phyloP scores from a whole-genome alignment of 2,329 filamentous ascomycete species.

The Colletotrichum sp. region DNA sequence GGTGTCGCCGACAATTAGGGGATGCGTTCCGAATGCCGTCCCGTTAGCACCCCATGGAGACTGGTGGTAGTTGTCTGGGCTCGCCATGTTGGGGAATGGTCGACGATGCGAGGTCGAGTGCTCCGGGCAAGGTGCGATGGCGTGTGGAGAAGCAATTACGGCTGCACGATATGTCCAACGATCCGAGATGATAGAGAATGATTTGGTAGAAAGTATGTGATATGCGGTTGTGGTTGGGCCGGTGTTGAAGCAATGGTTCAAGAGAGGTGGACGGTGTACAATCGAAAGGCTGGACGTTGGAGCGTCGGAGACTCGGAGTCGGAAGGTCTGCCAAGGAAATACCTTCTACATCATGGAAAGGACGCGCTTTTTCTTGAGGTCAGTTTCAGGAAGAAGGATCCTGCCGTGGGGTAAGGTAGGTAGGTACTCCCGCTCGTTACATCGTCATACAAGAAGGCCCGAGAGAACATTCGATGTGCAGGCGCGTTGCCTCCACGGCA shows the following conservation, averaged over 20 bases:
- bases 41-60: neutral
- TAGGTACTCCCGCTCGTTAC: neutral
- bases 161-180: neutral
- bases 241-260: neutral
- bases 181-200: neutral
- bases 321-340: neutral
- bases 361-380: neutral
- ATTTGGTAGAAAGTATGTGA: neutral
- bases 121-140: neutral
- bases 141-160: neutral
- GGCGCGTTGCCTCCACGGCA: neutral
- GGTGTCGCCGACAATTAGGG: neutral
- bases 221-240: neutral
- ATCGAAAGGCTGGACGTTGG: neutral
- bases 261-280: neutral
- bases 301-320: neutral
- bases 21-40: neutral
- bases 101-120: neutral
- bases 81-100: neutral
- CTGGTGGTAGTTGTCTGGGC: neutral
- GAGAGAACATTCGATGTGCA: neutral
- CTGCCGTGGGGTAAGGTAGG: no score
- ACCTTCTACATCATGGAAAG: neutral
- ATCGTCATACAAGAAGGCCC: neutral
- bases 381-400: neutral